Conservation (phyloP, 176 grass and related monocot species). For the Chrysopogon serrulatus region DNA sequence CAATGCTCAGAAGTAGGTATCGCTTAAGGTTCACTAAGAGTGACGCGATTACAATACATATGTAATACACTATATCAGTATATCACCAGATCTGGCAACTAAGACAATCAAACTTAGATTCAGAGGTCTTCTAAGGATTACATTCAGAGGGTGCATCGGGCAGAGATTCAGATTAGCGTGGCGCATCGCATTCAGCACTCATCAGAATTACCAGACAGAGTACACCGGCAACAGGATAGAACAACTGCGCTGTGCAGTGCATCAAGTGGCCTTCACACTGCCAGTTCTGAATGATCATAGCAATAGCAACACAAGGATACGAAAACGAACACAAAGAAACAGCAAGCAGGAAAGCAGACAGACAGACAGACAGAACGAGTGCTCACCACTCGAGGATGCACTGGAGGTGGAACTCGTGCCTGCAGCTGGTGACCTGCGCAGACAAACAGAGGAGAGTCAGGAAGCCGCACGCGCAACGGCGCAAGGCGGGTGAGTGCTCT, state of each 20-base stretch:
- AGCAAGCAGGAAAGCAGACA: background rate
- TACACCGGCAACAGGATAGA: background rate
- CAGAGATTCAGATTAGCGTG: background rate
- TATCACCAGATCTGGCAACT: background rate
- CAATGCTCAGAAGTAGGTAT: background rate
- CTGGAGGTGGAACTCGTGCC: constrained; percentile 66
- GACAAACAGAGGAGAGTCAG: background rate
- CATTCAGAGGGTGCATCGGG: background rate
- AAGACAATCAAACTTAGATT: background rate
- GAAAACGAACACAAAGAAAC: background rate
- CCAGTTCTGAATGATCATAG: background rate
- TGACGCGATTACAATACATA: background rate
- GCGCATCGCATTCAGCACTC: background rate
- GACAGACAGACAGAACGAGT: background rate
- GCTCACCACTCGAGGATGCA: constrained; percentile 70
- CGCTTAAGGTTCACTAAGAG: background rate
- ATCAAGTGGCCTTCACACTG: no score
- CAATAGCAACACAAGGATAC: background rate
- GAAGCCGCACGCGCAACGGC: background rate
- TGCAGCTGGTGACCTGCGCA: constrained; percentile 57
- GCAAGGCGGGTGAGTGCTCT: background rate
- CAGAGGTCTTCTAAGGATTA: background rate
- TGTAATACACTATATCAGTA: background rate
- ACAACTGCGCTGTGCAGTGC: background rate
- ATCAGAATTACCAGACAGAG: background rate